These are phyloP conservation scores for Hanseniaspora guilliermondii DNA, from an alignment of 805 yeast species.

Conservation along the genomic window DNA sequence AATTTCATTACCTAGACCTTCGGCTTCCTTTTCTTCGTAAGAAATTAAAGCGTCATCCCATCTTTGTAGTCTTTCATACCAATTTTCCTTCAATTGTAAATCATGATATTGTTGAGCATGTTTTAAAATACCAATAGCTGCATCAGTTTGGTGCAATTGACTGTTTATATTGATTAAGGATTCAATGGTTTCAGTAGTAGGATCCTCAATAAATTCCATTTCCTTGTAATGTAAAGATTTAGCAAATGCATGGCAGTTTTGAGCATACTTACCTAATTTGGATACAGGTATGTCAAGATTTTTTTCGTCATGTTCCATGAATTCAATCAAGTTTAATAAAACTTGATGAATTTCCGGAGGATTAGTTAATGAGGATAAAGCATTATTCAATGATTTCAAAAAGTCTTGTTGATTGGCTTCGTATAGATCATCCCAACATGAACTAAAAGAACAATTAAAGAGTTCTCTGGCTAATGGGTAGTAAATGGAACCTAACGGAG, in stretches of 20 bases:
- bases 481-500: slow-evolving; percentile 74
- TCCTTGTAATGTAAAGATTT: slow-evolving; percentile 94
- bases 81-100: slow-evolving; percentile 83
- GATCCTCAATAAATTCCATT: slow-evolving; percentile 84
- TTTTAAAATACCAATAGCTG: slow-evolving; percentile 91
- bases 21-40: slow-evolving; percentile 62
- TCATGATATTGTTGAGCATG: slow-evolving; percentile 88
- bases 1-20: slow-evolving; percentile 41
- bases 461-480: slow-evolving; percentile 80
- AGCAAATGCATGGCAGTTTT: slow-evolving; percentile 92
- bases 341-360: slow-evolving; percentile 95
- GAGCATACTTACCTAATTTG: slow-evolving; percentile 83
- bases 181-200: slow-evolving; percentile 83
- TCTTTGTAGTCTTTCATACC: slow-evolving; percentile 92
- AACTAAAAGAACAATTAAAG: slow-evolving; percentile 87
- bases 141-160: slow-evolving; percentile 90
- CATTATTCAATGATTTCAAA: slow-evolving; percentile 72
- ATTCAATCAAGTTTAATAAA: slow-evolving; percentile 79
- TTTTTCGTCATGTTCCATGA: slow-evolving; percentile 94
- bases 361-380: slow-evolving; percentile 76
- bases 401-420: slow-evolving; percentile 83
- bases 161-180: slow-evolving; percentile 84
- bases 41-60: slow-evolving; percentile 97
- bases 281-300: slow-evolving; percentile 85
- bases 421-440: slow-evolving; percentile 88